These are phyloP conservation scores for Chlamydomonas urium DNA, from an alignment of 139 green algal genomes.

Conservation along the genomic window DNA sequence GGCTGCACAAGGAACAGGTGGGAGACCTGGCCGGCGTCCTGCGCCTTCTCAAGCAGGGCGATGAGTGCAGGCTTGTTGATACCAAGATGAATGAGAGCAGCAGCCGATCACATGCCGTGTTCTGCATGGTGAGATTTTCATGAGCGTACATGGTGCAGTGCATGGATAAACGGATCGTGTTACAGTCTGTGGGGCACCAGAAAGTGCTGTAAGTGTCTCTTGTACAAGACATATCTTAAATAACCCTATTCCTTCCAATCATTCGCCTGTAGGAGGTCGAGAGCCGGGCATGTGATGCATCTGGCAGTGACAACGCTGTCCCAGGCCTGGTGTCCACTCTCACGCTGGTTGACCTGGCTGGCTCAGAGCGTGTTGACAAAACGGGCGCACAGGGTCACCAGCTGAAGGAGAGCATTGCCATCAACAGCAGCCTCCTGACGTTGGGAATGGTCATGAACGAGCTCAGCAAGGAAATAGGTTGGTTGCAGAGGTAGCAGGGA, in stretches of 20 bases:
- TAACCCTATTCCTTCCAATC: too few relatives aligned
- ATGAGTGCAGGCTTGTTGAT: conserved; percentile 77
- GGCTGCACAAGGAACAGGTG: conserved; percentile 92
- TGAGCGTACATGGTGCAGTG: too few relatives aligned
- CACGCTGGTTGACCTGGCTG: conserved; percentile 90
- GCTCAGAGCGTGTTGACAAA: conserved; percentile 85
- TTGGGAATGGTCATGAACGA: conserved; percentile 96
- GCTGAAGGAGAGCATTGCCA: conserved; percentile 90
- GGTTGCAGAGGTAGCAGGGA: too few relatives aligned
- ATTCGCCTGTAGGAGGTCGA: conserved; percentile 86
- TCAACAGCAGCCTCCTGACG: conserved; percentile 90
- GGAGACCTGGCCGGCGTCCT: conserved; percentile 66
- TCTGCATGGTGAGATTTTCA: conserved; percentile 13
- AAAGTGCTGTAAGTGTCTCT: too few relatives aligned
- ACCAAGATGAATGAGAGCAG: conserved; percentile 95
- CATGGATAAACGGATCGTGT: too few relatives aligned
- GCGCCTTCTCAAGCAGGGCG: conserved; percentile 72
- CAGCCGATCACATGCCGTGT: conserved; percentile 24
- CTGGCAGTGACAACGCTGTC: conserved; percentile 45
- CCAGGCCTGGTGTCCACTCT: conserved; percentile 79
- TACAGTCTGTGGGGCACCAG: too few relatives aligned
- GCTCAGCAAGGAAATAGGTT: conserved; percentile 84
- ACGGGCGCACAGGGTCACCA: conserved; percentile 87
- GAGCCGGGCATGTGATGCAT: conserved; percentile 46
- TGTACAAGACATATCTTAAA: too few relatives aligned